Conservation (phyloP, 2,329 filamentous ascomycete species). For the Penicillium sp. region DNA sequence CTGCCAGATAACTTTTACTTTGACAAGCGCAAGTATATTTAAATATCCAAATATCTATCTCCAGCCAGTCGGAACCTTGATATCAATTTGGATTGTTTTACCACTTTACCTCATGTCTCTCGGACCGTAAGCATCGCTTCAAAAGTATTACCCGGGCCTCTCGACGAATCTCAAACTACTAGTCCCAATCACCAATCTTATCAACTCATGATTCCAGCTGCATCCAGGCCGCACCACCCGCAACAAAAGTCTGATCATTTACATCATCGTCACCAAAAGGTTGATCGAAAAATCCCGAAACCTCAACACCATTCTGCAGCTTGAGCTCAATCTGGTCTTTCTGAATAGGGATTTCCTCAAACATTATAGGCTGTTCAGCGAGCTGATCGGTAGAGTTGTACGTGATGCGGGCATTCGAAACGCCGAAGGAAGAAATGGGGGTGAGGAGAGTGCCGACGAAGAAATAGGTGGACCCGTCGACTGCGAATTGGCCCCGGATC, state of each 20-base stretch:
- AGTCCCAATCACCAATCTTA: too few relatives aligned
- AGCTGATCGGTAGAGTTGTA: not conserved
- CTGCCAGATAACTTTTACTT: too few relatives aligned
- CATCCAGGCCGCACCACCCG: not conserved
- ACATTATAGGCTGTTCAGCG: not conserved
- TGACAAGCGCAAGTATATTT: too few relatives aligned
- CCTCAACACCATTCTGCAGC: not conserved
- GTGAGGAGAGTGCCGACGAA: not conserved
- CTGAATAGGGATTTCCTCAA: not conserved
- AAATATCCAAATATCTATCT: too few relatives aligned
- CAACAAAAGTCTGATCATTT: not conserved
- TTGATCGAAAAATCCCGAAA: not conserved
- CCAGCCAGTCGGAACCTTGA: too few relatives aligned
- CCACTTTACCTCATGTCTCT: not conserved
- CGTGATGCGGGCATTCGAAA: not conserved
- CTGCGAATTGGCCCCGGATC: not conserved
- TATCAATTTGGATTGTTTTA: not conserved
- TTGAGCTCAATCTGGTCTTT: not conserved
- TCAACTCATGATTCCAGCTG: not conserved
- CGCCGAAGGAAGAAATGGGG: not conserved
- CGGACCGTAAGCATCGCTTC: not conserved
- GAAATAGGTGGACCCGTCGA: not conserved
- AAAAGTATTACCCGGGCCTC: not conserved
- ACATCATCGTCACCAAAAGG: not conserved
- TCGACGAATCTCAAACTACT: not conserved